Base-by-base conservation (phyloP, 495 filamentous ascomycete species). In the Penicillium steckii region DNA sequence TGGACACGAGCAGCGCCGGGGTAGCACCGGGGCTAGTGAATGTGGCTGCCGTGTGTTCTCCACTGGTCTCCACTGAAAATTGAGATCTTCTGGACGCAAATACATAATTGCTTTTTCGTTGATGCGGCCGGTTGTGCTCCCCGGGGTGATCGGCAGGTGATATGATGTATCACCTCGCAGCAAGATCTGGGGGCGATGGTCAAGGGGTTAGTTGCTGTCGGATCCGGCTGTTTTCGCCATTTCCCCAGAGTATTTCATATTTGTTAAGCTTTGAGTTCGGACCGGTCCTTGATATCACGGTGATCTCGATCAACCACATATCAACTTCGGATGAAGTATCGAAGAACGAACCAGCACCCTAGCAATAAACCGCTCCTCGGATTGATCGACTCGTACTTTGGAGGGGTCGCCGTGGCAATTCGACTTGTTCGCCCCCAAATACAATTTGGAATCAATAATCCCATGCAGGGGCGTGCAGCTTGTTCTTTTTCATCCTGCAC, bases 371-470 rank as follows among this genome's bases (percentile, higher is more conserved):
- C n/a, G n/a, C n/a, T n/a, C n/a, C n/a, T n/a, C n/a, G n/a, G n/a
- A n/a, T n/a, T n/a, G n/a, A n/a, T n/a, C n/a, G n/a, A n/a, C n/a
- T n/a, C n/a, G n/a, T 37, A 7, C 33, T 18, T 15, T 17, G 8
- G 33, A 37, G 8, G 3, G 33, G 5, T n/a, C 3, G 18, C 33
- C 33, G 8, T 37, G 0, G 33, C 4, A 15, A 3, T 18, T 37
- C 15, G 15, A 37, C n/a, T 37, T 17, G 15, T 37, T 41, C 19
- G 38, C 21, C 9, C 37, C 18, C 1, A n/a, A n/a, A 22, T 23
- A 7, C 15, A 10, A 56, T 18, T 46, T 42, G 26, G 15, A 56
- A 56, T 46, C 47, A 46, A 50, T 37, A 47, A 55, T 27, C 17
- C 9, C 43, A 46, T 56, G 42, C 47, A 50, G 43, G 40, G 22